phyloP scores from a whole-genome alignment of 2,329 filamentous ascomycete species.

The Aspergillus sp. region DNA sequence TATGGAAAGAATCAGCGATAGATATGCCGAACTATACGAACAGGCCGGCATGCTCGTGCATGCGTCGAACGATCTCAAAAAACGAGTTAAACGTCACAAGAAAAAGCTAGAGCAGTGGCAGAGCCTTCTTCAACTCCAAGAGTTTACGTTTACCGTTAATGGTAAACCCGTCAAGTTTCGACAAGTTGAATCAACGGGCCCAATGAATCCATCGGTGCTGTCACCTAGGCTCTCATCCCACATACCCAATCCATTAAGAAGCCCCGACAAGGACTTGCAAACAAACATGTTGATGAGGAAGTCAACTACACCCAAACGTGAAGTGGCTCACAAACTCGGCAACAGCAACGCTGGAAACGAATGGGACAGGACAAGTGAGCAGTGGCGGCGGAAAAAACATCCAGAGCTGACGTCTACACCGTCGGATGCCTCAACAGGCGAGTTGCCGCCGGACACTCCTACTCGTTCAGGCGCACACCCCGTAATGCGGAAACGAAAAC shows the following conservation, averaged over 20 bases:
- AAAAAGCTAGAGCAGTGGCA: constrained; percentile 32
- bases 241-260: background rate
- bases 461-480: background rate
- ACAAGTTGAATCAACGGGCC: constrained; percentile 13
- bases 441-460: background rate
- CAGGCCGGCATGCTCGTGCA: constrained; percentile 28
- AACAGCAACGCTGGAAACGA: background rate
- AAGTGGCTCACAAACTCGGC: background rate
- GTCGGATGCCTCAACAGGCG: constrained; percentile 12
- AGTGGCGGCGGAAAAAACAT: background rate
- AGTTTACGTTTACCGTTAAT: constrained; percentile 31
- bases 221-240: background rate
- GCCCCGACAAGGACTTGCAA: background rate
- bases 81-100: constrained; percentile 34
- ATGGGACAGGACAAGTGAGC: background rate
- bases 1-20: constrained; percentile 22
- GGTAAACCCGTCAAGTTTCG: constrained; percentile 29
- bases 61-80: constrained; percentile 29
- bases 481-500: constrained; percentile 25
- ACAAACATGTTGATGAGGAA: background rate
- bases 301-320: background rate
- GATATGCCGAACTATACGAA: constrained; percentile 35
- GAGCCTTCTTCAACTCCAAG: constrained; percentile 26
- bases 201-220: background rate
- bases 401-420: constrained; percentile 18